Evolutionary conservation across 1,284 basidiomycete species (phyloP), one percentile per base, ranked within the genome.

Genomic region (Porodaedalea pini): DNA sequence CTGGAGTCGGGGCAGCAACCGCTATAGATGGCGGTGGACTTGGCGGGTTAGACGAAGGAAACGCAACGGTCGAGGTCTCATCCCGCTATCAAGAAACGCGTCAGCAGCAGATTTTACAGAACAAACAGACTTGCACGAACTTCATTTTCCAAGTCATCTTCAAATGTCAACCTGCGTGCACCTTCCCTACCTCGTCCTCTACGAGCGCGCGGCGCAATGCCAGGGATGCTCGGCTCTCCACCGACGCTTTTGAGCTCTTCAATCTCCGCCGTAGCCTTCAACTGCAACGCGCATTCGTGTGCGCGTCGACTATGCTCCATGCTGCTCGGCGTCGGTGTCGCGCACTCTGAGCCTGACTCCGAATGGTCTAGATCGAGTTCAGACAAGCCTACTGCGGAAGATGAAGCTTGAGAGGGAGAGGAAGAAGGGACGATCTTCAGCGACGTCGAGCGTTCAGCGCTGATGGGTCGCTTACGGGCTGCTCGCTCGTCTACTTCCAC

Each of bases 271-370:
- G 44, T 37, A 5, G 21, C 19, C 17, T 27, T 25, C 21, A 15
- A 29, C 19, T 36, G 17, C 15, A 21, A 43, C 17, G 15, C 2
- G n/a, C n/a, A n/a, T n/a, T n/a, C n/a, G n/a, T n/a, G 17, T 51
- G n/a, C 41, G 4, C 41, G 23, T 2, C 54, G 44, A 10, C 31
- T 31, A 8, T 34, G 19, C 1, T 17, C 44, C 11, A 41, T 34
- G 36, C 37, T 43, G 2, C 17, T 40, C 13, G 49, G 56, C 1
- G 57, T 58, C 1, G 57, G 57, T 34, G 57, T 58, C 25, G 52
- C 52, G 23, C 57, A 58, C 8, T 58, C 57, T 25, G 57, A 58
- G 11, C 29, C 57, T 10, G 57, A 58, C 10, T 50, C 52, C 37
- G 55, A 50, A 13, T 29, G 21, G 17, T 55, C 32, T 6, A 34